Evolutionary conservation across 2,329 filamentous ascomycete genomes (phyloP).

Genomic region (Botryotinia narcissicola): DNA sequence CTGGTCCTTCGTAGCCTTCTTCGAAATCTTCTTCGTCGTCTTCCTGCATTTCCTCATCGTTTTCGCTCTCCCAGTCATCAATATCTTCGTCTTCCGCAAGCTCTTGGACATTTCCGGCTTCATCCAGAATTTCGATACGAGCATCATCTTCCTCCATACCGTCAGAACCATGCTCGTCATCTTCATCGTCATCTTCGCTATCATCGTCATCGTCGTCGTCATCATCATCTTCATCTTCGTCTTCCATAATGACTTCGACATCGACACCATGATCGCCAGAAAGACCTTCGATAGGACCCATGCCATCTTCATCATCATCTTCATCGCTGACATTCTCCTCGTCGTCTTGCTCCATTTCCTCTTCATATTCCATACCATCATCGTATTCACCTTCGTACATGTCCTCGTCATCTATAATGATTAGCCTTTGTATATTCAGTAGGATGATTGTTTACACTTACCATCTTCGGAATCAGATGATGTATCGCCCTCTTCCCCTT

Average conservation of each 20-base stretch:
- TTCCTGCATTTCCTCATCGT: conserved; percentile 44
- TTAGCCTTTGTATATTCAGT: conserved; percentile 29
- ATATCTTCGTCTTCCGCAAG: conserved; percentile 56
- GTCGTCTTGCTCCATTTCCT: conserved; percentile 74
- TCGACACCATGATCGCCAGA: conserved; percentile 58
- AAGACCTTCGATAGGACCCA: conserved; percentile 80
- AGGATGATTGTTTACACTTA: conserved; percentile 33
- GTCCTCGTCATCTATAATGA: conserved; percentile 70
- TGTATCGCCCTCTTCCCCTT: conserved; percentile 75
- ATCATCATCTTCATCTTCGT: conserved; percentile 42
- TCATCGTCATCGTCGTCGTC: conserved; percentile 41
- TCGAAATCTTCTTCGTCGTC: conserved; percentile 52
- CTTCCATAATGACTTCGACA: conserved; percentile 80
- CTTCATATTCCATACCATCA: conserved; percentile 90
- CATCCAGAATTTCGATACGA: conserved; percentile 59
- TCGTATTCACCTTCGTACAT: conserved; percentile 91
- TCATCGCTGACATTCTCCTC: conserved; percentile 89
- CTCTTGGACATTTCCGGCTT: conserved; percentile 53
- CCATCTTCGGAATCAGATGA: conserved; percentile 66
- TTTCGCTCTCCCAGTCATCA: conserved; percentile 61
- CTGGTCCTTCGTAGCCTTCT: conserved; percentile 53
- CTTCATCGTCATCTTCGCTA: conserved; percentile 54
- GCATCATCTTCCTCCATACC: conserved; percentile 47
- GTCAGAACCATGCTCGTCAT: conserved; percentile 47
- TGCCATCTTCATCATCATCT: conserved; percentile 77